Evolutionary conservation across 202 grass and related monocot species (phyloP).

Genomic region (Eragrostis tef): DNA sequence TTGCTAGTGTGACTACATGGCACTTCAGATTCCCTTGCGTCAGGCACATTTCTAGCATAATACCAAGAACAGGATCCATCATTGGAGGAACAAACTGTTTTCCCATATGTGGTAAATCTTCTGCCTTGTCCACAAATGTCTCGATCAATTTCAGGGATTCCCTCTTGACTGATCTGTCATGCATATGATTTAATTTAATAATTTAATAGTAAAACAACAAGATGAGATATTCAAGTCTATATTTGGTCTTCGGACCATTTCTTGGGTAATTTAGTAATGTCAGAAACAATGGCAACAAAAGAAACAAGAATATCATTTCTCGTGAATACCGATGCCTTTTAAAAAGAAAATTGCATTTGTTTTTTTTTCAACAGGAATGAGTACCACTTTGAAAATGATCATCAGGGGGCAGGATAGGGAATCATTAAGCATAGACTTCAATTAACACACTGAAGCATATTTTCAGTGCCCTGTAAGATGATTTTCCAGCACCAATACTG

Average conservation of each 20-base stretch:
- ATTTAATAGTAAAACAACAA: conserved; percentile 21
- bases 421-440: too few relatives aligned
- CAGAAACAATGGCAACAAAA: not conserved
- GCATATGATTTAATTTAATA: conserved; percentile 36
- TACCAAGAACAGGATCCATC: conserved; percentile 97
- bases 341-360: too few relatives aligned
- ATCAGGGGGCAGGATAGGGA: too few relatives aligned
- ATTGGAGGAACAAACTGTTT: conserved; percentile 99
- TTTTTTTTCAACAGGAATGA: too few relatives aligned
- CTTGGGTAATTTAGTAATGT: not conserved
- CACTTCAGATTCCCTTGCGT: conserved; percentile 99
- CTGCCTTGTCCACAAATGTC: conserved; percentile 98
- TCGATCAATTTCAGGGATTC: conserved; percentile 98
- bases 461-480: too few relatives aligned
- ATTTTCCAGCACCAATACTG: too few relatives aligned
- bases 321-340: too few relatives aligned
- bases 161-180: conserved; percentile 91
- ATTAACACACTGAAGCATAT: too few relatives aligned
- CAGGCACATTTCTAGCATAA: conserved; percentile 98
- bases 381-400: not conserved
- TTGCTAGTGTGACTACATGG: conserved; percentile 16
- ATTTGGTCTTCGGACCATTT: not conserved
- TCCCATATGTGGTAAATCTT: conserved; percentile 91
- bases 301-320: not conserved
- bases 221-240: not conserved